Evolutionary conservation across 2,329 filamentous ascomycete species (phyloP), one percentile per base, ranked within the genome.

Genomic region (Pseudogymnoascus sp.): DNA sequence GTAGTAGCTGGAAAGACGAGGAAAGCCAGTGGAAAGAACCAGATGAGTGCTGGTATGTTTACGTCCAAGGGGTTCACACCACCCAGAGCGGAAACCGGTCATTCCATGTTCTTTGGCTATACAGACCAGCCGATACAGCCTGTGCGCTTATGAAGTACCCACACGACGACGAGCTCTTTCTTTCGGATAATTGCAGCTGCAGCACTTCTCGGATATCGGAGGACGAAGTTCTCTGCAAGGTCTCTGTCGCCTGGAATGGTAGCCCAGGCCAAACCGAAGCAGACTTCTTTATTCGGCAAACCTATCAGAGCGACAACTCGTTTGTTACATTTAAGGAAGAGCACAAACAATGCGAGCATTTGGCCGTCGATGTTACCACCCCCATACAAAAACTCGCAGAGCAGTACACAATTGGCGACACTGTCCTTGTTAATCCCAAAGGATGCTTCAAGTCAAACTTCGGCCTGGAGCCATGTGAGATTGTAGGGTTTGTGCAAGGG

Each of bases 111-210:
- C 79, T 89, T 1, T 95, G 90, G 90, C 77, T 95, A 0, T 93
- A 93, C 67, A 79, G 83, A 1, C 83, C 90, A 0, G 77, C 79
- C 0, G 87, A 95, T 62, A 95, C 91, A 0, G 82, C 87, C 0
- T 89, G 91, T 46, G 83, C 80, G 0, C 75, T 82, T 5, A 86
- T 87, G 74, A 80, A 80, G 8, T 96, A 93, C 68, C 87, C 88
- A 0, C 87, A 84, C 73, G 66, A 75, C 0, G 89, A 92, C 61
- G 90, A 96, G 73, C 74, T 95, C 0, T 95, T 95, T 65, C 74
- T 93, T 0, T 90, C 87, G 0, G 84, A 91, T 60, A 85, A 92
- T 64, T 93, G 91, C 74, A 88, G 87, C 1, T 95, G 90, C 66
- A 56, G 46, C 0, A 64, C 63, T 0, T 64, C 75, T 0, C 78